Conservation (phyloP, 352 stramenopile genomes). For the Hyaloperonospora brassicae region DNA sequence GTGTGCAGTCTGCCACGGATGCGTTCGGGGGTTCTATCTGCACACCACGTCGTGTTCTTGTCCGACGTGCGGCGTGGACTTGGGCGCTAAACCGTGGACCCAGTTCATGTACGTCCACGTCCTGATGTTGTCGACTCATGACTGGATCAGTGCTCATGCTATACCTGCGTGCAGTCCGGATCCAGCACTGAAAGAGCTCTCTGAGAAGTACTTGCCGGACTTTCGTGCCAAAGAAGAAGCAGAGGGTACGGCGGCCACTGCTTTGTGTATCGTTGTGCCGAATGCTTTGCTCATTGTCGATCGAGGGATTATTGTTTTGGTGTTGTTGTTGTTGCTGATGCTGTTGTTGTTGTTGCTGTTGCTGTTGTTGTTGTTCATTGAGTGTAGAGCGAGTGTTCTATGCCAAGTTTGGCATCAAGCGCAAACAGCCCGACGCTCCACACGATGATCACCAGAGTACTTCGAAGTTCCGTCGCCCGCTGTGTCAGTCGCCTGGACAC, state of each 20-base stretch:
- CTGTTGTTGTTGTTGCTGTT: not conserved
- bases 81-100: conserved; percentile 46
- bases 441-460: conserved; percentile 1
- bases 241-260: conserved; percentile 25
- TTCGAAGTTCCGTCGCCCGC: conserved; percentile 16
- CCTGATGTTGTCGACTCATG: not conserved
- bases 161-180: conserved; percentile 28
- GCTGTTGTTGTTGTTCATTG: not conserved
- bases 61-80: conserved; percentile 35
- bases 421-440: conserved; percentile 29
- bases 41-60: conserved; percentile 28
- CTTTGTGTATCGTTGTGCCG: not conserved
- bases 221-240: conserved; percentile 31
- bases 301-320: too few species aligned
- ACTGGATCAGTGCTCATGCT: not conserved
- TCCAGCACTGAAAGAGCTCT: conserved; percentile 47
- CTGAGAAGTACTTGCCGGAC: conserved; percentile 42
- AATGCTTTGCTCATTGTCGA: too few species aligned
- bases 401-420: conserved; percentile 42
- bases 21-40: conserved; percentile 44
- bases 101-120: conserved; percentile 39
- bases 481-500: conserved; percentile 24
- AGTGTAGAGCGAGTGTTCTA: conserved; percentile 39
- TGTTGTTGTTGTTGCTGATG: not conserved
- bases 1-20: conserved; percentile 51